Conservation (phyloP, 2,329 filamentous ascomycete genomes). For the Trichoderma arundinaceum region DNA sequence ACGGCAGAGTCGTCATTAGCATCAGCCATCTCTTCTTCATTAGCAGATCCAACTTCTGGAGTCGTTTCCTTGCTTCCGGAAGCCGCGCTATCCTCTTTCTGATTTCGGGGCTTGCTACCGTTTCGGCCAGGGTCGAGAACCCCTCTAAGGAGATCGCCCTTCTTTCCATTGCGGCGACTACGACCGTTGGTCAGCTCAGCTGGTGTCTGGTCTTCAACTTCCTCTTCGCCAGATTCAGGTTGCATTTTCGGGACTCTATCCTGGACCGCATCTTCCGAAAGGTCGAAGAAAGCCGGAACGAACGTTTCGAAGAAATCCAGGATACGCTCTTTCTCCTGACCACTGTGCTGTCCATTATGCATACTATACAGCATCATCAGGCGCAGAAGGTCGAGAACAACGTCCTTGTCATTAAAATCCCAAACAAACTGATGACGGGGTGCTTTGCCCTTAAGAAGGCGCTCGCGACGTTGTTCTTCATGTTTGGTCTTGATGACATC, state of each 20-base stretch:
- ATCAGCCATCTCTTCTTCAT: constrained; percentile 76
- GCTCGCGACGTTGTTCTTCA: constrained; percentile 82
- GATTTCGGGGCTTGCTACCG: constrained; percentile 70
- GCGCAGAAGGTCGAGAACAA: constrained; percentile 66
- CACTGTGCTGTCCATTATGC: constrained; percentile 72
- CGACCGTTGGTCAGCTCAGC: constrained; percentile 73
- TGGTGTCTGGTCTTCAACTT: constrained; percentile 73
- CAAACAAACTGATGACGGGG: constrained; percentile 77
- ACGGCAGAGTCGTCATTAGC: constrained; percentile 61
- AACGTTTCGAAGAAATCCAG: constrained; percentile 78
- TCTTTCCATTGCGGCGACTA: constrained; percentile 74
- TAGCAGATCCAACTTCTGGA: constrained; percentile 78
- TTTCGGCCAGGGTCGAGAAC: constrained; percentile 80
- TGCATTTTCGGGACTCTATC: constrained; percentile 72
- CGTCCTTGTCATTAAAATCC: constrained; percentile 72
- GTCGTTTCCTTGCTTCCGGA: constrained; percentile 87
- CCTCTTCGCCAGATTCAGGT: constrained; percentile 74
- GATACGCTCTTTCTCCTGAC: constrained; percentile 74
- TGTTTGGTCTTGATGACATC: constrained; percentile 91
- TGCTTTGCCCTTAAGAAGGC: constrained; percentile 65
- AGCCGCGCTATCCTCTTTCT: constrained; percentile 77
- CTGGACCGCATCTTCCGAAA: constrained; percentile 71
- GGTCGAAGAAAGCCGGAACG: constrained; percentile 76
- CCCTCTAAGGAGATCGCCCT: constrained; percentile 80
- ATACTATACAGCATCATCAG: constrained; percentile 69